phyloP scores from a whole-genome alignment of 2,329 filamentous ascomycete genomes.

The Fusarium clavum region DNA sequence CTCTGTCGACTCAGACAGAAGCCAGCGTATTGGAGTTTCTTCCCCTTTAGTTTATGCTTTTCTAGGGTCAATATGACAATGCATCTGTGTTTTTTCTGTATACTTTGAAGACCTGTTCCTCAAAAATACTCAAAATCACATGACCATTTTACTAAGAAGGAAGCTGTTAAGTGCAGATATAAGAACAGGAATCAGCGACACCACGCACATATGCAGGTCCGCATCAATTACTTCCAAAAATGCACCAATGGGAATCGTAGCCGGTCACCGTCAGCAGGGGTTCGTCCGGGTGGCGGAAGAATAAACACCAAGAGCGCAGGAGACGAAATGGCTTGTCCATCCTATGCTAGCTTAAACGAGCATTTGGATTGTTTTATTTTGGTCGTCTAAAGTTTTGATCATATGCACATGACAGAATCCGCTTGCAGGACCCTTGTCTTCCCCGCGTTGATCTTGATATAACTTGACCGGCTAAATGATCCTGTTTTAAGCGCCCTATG shows the following conservation, averaged over 20 bases:
- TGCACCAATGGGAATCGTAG: neutral
- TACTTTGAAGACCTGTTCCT: no score
- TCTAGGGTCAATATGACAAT: no score
- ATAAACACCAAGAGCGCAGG: neutral
- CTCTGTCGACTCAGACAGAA: neutral
- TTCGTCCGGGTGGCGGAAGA: neutral
- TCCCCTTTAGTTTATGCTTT: neutral
- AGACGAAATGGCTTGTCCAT: neutral
- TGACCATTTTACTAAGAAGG: neutral
- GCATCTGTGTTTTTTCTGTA: no score
- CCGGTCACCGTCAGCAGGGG: neutral
- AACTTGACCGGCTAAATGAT: conserved; percentile 14
- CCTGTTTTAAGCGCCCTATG: neutral
- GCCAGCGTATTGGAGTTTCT: neutral
- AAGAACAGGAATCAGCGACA: neutral
- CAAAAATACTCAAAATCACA: neutral
- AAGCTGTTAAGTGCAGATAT: neutral
- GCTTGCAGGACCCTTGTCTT: conserved; percentile 5
- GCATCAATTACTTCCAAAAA: neutral
- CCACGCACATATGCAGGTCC: neutral
- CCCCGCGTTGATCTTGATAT: conserved; percentile 10
- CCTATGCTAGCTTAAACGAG: neutral
- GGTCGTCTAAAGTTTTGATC: accelerated
- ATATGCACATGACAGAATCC: neutral
- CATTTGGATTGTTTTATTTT: neutral